Percentiles rank a stretch among this genome's conserved stretches.
These are phyloP conservation scores for Apostasia ramifera DNA, from an alignment of 106 monocot species.

Conservation along the genomic window DNA sequence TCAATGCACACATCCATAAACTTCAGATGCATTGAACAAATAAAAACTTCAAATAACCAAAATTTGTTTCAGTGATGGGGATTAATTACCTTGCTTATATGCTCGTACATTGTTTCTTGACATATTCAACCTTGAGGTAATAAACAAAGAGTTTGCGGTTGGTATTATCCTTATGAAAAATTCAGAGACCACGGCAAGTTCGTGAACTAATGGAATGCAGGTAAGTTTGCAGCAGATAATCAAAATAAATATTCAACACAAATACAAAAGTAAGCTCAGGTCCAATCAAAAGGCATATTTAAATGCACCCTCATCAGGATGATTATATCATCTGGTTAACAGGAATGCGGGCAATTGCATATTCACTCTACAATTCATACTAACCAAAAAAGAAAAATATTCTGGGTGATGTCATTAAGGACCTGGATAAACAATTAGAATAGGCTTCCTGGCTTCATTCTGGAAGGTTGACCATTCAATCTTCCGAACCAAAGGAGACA, in stretches of 20 bases:
- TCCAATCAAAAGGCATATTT: background rate
- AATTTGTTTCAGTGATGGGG: background rate
- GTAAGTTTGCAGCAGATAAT: background rate
- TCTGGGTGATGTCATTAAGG: background rate
- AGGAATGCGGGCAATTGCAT: too few species aligned
- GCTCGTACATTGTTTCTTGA: constrained; percentile 71
- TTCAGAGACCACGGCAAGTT: constrained; percentile 45
- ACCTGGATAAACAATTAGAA: constrained; percentile 69
- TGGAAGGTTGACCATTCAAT: constrained; percentile 68
- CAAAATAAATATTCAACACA: background rate
- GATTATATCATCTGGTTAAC: background rate
- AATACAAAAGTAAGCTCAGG: too few species aligned
- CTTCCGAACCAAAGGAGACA: constrained; percentile 28
- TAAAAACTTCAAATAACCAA: background rate
- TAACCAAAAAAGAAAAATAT: too few species aligned
- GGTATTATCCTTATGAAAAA: constrained; percentile 80
- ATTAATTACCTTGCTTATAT: constrained; percentile 39
- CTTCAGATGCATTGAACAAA: background rate
- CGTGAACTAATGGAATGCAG: constrained; percentile 14
- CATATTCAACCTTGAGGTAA: constrained; percentile 49
- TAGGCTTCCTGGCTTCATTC: constrained; percentile 84
- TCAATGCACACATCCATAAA: background rate
- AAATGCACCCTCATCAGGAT: background rate
- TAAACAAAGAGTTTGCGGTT: constrained; percentile 56
- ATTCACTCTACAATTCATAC: too few species aligned